Percentiles rank a stretch among this genome's conserved stretches.
phyloP scores from a whole-genome alignment of 257 asterid species.

The Solanum virginianum region DNA sequence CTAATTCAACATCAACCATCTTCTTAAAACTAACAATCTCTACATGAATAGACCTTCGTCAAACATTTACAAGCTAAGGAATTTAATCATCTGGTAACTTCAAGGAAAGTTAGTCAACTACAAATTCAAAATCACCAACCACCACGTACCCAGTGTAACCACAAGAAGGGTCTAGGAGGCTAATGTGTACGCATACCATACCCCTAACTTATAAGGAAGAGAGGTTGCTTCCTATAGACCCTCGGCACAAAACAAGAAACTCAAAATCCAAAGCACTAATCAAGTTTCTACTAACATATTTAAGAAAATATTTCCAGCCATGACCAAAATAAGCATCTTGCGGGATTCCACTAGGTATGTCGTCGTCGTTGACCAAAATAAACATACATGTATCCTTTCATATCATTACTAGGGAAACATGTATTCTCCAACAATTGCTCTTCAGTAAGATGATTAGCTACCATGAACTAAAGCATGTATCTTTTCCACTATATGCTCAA shows the following conservation, averaged over 20 bases:
- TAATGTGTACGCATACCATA: background rate
- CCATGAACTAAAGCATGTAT: background rate
- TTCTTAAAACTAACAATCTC: background rate
- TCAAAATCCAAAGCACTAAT: background rate
- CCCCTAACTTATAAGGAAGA: background rate
- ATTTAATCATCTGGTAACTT: background rate
- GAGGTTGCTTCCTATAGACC: background rate
- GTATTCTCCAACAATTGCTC: background rate
- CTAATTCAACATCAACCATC: background rate
- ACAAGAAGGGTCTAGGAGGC: background rate
- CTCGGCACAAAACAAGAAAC: background rate
- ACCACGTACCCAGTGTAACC: background rate
- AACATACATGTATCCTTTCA: background rate
- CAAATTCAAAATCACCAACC: background rate
- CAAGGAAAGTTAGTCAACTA: background rate
- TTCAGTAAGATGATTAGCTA: background rate
- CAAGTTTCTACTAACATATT: background rate
- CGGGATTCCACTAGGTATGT: too few relatives aligned
- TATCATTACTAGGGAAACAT: background rate
- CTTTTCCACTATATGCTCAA: background rate
- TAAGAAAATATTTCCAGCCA: background rate
- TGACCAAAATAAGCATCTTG: background rate
- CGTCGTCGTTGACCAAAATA: background rate
- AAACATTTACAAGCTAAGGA: background rate
- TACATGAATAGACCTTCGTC: background rate